Evolutionary conservation across 768 basidiomycete genomes (phyloP).

Genomic region (Pulveroboletus sp.): DNA sequence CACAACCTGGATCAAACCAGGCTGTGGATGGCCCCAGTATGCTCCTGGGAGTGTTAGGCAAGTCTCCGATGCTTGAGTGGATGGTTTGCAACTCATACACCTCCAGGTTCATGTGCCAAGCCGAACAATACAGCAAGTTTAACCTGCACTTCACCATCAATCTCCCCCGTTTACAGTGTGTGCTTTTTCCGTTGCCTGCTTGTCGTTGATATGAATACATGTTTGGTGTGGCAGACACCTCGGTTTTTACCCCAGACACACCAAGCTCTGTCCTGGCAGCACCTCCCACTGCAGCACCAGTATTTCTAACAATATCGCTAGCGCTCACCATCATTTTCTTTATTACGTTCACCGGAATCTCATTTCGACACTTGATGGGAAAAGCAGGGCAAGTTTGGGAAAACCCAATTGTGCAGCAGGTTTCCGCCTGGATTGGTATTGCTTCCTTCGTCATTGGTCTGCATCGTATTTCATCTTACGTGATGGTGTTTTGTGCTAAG

Average conservation of each 20-base stretch:
- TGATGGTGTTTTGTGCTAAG: not conserved
- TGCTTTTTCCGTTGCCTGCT: not conserved
- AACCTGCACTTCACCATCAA: conserved; percentile 52
- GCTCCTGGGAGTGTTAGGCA: conserved; percentile 65
- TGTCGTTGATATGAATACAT: not conserved
- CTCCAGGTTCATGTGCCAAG: conserved; percentile 64
- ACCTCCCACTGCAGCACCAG: conserved; percentile 57
- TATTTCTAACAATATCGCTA: conserved; percentile 60
- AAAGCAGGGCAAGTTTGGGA: conserved; percentile 49
- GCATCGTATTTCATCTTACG: conserved; percentile 8
- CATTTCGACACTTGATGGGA: conserved; percentile 62
- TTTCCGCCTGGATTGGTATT: conserved; percentile 71
- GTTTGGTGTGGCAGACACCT: conserved; percentile 46
- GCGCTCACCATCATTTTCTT: conserved; percentile 59
- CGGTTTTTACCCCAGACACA: conserved; percentile 53
- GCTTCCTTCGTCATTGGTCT: conserved; percentile 71
- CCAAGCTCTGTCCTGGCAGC: conserved; percentile 55
- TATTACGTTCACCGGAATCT: conserved; percentile 58
- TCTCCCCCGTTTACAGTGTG: conserved; percentile 63
- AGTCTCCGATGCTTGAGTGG: conserved; percentile 7
- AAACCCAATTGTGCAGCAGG: conserved; percentile 52
- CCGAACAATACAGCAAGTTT: conserved; percentile 43
- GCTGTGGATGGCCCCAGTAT: conserved; percentile 63
- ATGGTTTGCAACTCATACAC: not conserved
- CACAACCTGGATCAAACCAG: conserved; percentile 30